Conservation (phyloP, 176 grass and related monocot species). For the bread wheat (Triticum aestivum) region DNA sequence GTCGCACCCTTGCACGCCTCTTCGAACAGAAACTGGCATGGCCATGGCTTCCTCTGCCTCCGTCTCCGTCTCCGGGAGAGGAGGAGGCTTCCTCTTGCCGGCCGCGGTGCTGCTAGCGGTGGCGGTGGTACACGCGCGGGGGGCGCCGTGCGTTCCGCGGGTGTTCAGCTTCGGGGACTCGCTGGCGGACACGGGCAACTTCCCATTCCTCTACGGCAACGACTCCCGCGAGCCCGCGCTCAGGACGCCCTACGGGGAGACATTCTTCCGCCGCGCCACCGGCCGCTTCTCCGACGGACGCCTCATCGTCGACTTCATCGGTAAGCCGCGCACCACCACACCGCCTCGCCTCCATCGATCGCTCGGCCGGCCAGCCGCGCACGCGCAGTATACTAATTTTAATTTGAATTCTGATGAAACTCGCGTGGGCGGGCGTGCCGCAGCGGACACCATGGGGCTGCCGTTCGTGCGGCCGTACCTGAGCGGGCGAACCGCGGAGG, state of each 20-base stretch:
- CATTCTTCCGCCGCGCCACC: conserved; percentile 73
- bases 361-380: neutral
- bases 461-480: conserved; percentile 60
- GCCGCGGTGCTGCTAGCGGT: neutral
- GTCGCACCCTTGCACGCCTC: neutral
- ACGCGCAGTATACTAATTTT: neutral
- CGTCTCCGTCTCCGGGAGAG: neutral
- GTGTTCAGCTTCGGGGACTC: conserved; percentile 88
- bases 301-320: conserved; percentile 74
- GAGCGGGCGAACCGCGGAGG: conserved; percentile 34
- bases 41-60: conserved; percentile 27
- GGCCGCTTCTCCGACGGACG: conserved; percentile 77
- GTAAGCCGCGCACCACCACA: conserved; percentile 18
- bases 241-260: conserved; percentile 63
- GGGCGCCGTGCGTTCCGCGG: conserved; percentile 44
- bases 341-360: neutral
- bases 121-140: neutral
- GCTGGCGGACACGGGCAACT: conserved; percentile 84
- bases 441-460: conserved; percentile 59
- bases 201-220: conserved; percentile 29
- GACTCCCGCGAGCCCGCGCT: conserved; percentile 36
- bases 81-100: neutral
- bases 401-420: conserved; percentile 11
- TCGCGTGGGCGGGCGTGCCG: neutral
- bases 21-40: conserved; percentile 21